Evolutionary conservation across 345 rosid genomes (phyloP), one percentile per base, ranked within the genome.

Genomic region (Arabidopsis arenosa): DNA sequence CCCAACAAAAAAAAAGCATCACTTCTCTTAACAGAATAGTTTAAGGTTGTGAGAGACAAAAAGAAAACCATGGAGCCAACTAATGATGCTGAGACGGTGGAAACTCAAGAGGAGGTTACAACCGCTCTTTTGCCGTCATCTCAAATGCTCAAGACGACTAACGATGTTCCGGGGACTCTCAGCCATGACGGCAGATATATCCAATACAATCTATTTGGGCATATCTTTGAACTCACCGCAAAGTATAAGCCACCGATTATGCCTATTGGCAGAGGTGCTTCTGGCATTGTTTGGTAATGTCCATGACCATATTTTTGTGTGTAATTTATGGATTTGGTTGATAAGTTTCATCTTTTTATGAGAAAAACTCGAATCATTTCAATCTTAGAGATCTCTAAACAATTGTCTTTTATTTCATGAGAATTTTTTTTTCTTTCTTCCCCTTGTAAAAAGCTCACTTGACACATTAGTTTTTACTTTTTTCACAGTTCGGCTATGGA

Each of bases 261-360:
- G 86, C 89, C 91, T 45, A 83, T 91, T 80, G 98, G 98, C 36
- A 88, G 83, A 53, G 98, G 97, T 15, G 93, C 93, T 5, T 91
- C 84, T 73, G 97, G 97, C 76, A 81, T 88, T 79, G 93, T 91
- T 73, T 93, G 98, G 98, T 93, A 77, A 32, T 56, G 59, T 53
- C 28, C 23, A 66, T 48, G 39, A 49, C 57, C 14, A 12, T 51
- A 23, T 44, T 40, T 9, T 18, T 63, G 57, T 43, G n/a, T 7
- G 8, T 12, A 30, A 30, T 32, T 28, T 55, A 10, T 26, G 9
- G 37, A 6, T 56, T 9, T 14, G 8, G 15, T 68, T 68, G 13
- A 58, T 53, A 2, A 13, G 2, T 8, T 53, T 33, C 4, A 0
- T 32, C 6, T 52, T 39, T 63, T 7, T 4, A 36, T 18, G 8